Percentiles rank a stretch among this genome's conserved stretches.
These are phyloP conservation scores for Theobroma cacao DNA, from an alignment of 345 rosid genomes.

Conservation along the genomic window DNA sequence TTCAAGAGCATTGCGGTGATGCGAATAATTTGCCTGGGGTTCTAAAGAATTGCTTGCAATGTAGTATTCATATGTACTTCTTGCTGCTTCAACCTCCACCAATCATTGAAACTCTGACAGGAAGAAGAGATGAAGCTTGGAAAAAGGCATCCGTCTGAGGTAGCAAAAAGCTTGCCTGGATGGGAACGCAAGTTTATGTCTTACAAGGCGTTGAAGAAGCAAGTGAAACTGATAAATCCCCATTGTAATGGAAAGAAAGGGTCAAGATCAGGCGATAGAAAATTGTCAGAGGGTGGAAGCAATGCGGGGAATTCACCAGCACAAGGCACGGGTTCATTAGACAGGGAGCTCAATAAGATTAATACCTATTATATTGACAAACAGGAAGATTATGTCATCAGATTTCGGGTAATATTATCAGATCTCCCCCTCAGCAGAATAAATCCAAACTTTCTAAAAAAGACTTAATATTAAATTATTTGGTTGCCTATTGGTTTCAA, in stretches of 20 bases:
- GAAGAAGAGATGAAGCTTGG: conserved; percentile 28
- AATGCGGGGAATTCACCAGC: neutral
- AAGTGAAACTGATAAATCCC: conserved; percentile 26
- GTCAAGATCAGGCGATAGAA: conserved; percentile 20
- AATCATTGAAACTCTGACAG: too few relatives aligned
- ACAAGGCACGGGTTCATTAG: conserved; percentile 20
- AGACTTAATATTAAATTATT: too few relatives aligned
- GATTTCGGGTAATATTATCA: conserved; percentile 23
- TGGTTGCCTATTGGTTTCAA: too few relatives aligned
- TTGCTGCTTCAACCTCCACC: too few relatives aligned
- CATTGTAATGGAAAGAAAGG: neutral
- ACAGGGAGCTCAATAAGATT: conserved; percentile 31
- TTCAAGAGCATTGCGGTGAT: too few relatives aligned
- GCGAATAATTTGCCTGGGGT: too few relatives aligned
- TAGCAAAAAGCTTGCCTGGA: conserved; percentile 24
- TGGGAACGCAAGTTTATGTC: conserved; percentile 36
- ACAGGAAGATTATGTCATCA: conserved; percentile 38
- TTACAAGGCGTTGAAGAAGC: conserved; percentile 41
- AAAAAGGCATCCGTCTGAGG: conserved; percentile 33
- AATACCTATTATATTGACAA: conserved; percentile 32
- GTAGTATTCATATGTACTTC: too few relatives aligned
- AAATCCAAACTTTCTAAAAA: too few relatives aligned
- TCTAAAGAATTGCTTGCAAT: too few relatives aligned
- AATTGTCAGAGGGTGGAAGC: neutral
- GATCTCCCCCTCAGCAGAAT: neutral